These are phyloP conservation scores for Cylindrodendrum hubeiense DNA, from an alignment of 2,329 filamentous ascomycete genomes.

Conservation along the genomic window DNA sequence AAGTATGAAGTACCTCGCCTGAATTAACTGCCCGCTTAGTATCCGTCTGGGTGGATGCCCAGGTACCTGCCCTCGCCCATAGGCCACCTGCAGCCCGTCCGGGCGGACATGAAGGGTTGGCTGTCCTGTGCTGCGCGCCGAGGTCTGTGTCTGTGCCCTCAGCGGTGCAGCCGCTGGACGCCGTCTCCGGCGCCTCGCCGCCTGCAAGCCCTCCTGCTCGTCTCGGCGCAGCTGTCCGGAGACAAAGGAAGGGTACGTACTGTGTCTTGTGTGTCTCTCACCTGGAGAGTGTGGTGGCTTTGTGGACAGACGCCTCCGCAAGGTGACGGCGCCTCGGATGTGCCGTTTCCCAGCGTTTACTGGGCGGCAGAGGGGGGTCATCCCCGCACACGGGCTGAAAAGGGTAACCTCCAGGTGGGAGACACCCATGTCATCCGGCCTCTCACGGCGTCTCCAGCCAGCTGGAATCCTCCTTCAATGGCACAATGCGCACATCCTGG, in stretches of 20 bases:
- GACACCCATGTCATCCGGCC: background rate
- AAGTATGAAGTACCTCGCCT: background rate
- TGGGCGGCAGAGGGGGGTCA: conserved; percentile 11
- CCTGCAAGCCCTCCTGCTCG: background rate
- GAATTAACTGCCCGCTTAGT: conserved; percentile 2
- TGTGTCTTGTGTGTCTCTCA: background rate
- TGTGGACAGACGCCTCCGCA: background rate
- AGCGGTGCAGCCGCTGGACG: conserved; percentile 3
- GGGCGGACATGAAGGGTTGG: background rate
- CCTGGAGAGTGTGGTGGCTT: background rate
- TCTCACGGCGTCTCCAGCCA: background rate
- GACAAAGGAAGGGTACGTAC: conserved; percentile 1
- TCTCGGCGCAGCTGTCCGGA: background rate
- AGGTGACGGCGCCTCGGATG: background rate
- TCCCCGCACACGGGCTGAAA: conserved; percentile 18
- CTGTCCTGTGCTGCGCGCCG: background rate
- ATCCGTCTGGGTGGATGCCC: background rate
- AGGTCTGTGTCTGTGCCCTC: background rate
- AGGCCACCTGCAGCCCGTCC: background rate
- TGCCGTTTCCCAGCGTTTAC: conserved; percentile 6
- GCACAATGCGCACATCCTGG: background rate
- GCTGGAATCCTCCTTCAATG: background rate
- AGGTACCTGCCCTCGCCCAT: background rate
- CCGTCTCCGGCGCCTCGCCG: conserved; percentile 2
- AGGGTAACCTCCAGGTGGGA: conserved; percentile 8